Percentiles rank a stretch among this genome's conserved stretches.
phyloP scores from a whole-genome alignment of 495 filamentous ascomycete species.

The Venustampulla echinocandica region DNA sequence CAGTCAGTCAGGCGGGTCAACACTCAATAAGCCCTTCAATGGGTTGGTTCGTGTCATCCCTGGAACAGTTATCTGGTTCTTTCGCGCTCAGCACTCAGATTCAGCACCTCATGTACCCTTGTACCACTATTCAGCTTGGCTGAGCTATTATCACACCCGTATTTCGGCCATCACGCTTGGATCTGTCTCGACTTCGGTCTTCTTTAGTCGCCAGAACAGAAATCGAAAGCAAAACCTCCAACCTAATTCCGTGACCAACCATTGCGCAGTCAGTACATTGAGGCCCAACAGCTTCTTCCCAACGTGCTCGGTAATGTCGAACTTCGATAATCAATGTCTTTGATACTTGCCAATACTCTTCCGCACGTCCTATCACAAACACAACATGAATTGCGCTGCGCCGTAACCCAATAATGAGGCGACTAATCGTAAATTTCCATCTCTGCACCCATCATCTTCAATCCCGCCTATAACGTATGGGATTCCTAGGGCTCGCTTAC shows the following conservation, averaged over 20 bases:
- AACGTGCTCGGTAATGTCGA: conserved; percentile 4
- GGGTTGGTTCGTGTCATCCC: conserved; percentile 17
- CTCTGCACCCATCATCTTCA: background rate
- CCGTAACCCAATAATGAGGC: conserved; percentile 10
- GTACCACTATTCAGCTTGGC: conserved; percentile 23
- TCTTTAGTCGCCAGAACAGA: conserved; percentile 8
- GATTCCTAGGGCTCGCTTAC: background rate
- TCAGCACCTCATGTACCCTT: conserved; percentile 25
- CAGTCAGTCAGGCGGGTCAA: conserved; percentile 20
- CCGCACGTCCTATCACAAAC: background rate
- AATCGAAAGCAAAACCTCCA: conserved; percentile 10
- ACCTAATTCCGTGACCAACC: conserved; percentile 6
- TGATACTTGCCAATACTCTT: conserved; percentile 10
- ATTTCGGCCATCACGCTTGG: conserved; percentile 10
- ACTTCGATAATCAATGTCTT: background rate
- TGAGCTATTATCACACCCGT: conserved; percentile 18
- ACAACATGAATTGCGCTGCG: conserved; percentile 1
- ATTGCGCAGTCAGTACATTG: background rate
- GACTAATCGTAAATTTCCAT: conserved; percentile 10
- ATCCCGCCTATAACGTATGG: background rate
- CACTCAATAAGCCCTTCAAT: conserved; percentile 13
- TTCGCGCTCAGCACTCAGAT: conserved; percentile 20
- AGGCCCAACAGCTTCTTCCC: conserved; percentile 1
- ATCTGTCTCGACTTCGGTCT: conserved; percentile 5
- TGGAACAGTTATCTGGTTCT: conserved; percentile 17